Evolutionary conservation across 768 basidiomycete species (phyloP).

Genomic region (Mycena pura): DNA sequence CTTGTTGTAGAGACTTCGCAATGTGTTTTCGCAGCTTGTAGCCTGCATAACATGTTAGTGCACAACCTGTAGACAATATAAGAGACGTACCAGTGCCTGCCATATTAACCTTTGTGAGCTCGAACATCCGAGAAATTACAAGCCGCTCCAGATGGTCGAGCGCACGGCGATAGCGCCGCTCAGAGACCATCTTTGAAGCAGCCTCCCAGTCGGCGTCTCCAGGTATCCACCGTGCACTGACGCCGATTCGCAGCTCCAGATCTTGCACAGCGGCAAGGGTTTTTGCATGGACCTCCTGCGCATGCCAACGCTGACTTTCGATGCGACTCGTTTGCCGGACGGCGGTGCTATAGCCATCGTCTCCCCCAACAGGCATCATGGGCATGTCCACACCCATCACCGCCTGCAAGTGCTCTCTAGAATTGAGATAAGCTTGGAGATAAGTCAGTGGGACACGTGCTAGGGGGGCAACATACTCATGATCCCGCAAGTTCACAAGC

Average conservation of each 20-base stretch:
- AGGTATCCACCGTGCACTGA: background rate
- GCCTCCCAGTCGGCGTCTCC: background rate
- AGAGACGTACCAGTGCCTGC: too few relatives aligned
- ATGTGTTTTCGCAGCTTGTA: too few relatives aligned
- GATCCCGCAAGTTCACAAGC: constrained; percentile 14
- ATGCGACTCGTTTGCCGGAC: background rate
- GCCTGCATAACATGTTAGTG: too few relatives aligned
- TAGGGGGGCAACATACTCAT: constrained; percentile 1
- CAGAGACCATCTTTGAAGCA: background rate
- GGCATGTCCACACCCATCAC: background rate
- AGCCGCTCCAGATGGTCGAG: too few relatives aligned
- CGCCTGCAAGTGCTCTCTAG: background rate
- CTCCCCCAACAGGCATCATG: background rate
- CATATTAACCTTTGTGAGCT: too few relatives aligned
- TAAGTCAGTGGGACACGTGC: background rate
- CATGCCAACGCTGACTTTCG: constrained; percentile 17
- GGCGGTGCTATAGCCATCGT: background rate
- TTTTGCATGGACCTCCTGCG: constrained; percentile 13
- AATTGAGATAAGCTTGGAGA: too few relatives aligned
- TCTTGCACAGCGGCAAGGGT: constrained; percentile 11
- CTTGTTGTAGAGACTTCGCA: too few relatives aligned
- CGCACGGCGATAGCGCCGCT: too few relatives aligned
- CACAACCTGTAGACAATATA: too few relatives aligned
- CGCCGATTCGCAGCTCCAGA: constrained; percentile 14
- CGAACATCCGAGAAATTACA: too few relatives aligned